Evolutionary conservation across 495 filamentous ascomycete species (phyloP), one percentile per base, ranked within the genome.

Genomic region (Schizothecium vesticola): DNA sequence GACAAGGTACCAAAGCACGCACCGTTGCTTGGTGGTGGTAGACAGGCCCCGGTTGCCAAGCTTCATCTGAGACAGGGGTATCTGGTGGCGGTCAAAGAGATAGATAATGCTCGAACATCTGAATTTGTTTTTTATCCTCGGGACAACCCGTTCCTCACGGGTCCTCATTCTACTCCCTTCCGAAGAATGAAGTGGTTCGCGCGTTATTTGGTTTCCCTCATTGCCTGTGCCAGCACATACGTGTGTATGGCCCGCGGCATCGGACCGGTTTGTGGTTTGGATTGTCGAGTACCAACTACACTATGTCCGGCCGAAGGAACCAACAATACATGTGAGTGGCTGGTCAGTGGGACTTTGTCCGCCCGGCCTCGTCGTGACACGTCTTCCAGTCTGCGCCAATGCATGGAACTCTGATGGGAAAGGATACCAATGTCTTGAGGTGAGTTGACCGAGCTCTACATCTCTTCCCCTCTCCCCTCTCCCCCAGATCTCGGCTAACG

Each of bases 351-450:
- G 25, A 26, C 25, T 5, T 26, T 26, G 25, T 26, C 25, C 5
- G 25, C 25, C 25, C 25, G 25, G 5, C 25, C 25, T 26, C 2
- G 5, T 26, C 25, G 25, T 26, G 33, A 64, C 62, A 4, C 56
- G 60, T 29, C 29, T 62, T 62, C 6, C 29, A 62, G 60, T 65
- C 51, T 65, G 63, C 51, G 63, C 63, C 13, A 65, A 65, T 59
- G 63, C 63, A 59, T 65, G 63, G 63, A 65, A 65, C 56, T 57
- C 51, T 7, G 63, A 65, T 29, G 63, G 55, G 12, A 59, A 57
- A 28, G 63, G 63, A 19, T 65, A 43, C 63, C 63, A 65, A 36
- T 65, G 63, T 28, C 23, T 65, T 33, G 23, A 56, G 26, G 63
- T 33, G 4, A 36, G 60, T 62, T 29, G 26, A 23, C 19, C 3